phyloP scores from a whole-genome alignment of 345 rosid species.

The Camelina laxa region DNA sequence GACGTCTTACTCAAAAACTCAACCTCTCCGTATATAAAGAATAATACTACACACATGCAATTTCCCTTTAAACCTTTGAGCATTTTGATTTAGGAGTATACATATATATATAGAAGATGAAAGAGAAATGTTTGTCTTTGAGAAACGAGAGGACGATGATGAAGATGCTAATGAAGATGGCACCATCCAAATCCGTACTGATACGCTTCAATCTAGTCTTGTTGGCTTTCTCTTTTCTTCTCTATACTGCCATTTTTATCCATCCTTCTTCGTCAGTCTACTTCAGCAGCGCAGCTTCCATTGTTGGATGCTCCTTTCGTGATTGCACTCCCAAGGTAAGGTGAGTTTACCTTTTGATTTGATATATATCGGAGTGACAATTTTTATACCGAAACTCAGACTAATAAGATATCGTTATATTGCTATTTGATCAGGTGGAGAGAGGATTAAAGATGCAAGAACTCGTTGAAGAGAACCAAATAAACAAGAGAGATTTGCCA shows the following conservation, averaged over 20 bases:
- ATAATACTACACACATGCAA: constrained; percentile 11
- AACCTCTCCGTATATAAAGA: constrained; percentile 34
- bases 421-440: constrained; percentile 49
- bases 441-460: constrained; percentile 67
- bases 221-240: constrained; percentile 64
- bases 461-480: constrained; percentile 43
- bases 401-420: background rate
- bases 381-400: background rate
- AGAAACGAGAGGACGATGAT: constrained; percentile 43
- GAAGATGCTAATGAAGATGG: constrained; percentile 49
- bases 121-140: constrained; percentile 41
- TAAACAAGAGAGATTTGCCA: constrained; percentile 17
- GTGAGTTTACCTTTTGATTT: constrained; percentile 54
- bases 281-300: constrained; percentile 65
- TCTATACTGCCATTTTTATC: constrained; percentile 59
- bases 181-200: constrained; percentile 66
- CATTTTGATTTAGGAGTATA: constrained; percentile 28
- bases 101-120: constrained; percentile 46
- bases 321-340: constrained; percentile 95
- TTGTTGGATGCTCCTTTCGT: constrained; percentile 71
- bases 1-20: constrained; percentile 47
- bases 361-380: background rate
- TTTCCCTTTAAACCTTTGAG: constrained; percentile 11
- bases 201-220: constrained; percentile 69
- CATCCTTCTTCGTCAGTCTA: constrained; percentile 71